A percentile compares a stretch with the other conserved stretches of the same genome.
Evolutionary conservation across 1,284 basidiomycete species (phyloP).

Genomic region (Ustilago bromivora): DNA sequence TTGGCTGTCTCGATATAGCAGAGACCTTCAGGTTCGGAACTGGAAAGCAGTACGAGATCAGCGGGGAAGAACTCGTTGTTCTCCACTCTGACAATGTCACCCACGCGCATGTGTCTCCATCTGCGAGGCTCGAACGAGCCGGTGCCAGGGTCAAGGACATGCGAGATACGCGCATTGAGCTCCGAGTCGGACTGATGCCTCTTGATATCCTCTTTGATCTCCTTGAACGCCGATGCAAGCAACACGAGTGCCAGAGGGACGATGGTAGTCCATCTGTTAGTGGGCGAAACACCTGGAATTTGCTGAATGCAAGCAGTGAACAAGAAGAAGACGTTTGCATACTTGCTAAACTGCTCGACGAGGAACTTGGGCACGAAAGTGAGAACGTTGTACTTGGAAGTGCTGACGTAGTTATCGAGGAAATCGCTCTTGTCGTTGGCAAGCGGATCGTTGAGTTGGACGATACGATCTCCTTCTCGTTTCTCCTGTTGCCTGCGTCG

Average conservation of each 20-base stretch:
- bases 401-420: constrained; percentile 83
- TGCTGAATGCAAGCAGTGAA: constrained; percentile 99
- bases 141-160: constrained; percentile 78
- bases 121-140: constrained; percentile 80
- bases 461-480: constrained; percentile 57
- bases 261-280: constrained; percentile 94
- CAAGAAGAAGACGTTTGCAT: constrained; percentile 98
- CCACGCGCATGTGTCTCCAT: constrained; percentile 91
- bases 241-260: constrained; percentile 89
- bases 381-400: constrained; percentile 91
- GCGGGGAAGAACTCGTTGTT: constrained; percentile 96
- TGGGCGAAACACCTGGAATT: constrained; percentile 96
- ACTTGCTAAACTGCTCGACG: constrained; percentile 94
- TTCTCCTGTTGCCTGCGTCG: constrained; percentile 46
- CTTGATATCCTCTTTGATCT: constrained; percentile 96
- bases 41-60: constrained; percentile 87
- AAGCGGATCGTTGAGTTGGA: constrained; percentile 63
- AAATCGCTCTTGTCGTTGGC: constrained; percentile 62
- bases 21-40: constrained; percentile 94
- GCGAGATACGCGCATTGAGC: constrained; percentile 84
- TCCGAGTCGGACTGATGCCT: constrained; percentile 94
- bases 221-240: constrained; percentile 95
- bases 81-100: constrained; percentile 90
- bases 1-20: constrained; percentile 99
- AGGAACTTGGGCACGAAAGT: constrained; percentile 96